Evolutionary conservation across 495 filamentous ascomycete genomes (phyloP).

Genomic region (Beverwykella pulmonaria): DNA sequence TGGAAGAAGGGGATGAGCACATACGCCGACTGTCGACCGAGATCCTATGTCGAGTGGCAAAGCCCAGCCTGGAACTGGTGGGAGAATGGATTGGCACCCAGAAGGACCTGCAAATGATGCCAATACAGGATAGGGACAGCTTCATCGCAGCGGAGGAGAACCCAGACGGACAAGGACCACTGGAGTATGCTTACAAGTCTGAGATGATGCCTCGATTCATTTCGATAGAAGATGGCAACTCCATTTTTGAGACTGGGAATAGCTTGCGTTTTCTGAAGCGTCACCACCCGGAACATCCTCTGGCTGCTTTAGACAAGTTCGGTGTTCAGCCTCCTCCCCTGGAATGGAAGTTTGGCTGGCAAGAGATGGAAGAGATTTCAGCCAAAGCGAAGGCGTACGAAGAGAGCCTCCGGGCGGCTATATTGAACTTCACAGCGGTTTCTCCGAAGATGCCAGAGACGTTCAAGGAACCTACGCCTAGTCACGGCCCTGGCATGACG

Average conservation of each 20-base stretch:
- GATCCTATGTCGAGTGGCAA: constrained; percentile 64
- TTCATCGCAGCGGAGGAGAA: constrained; percentile 48
- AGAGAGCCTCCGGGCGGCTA: constrained; percentile 49
- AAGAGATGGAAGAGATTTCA: constrained; percentile 66
- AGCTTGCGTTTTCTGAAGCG: constrained; percentile 72
- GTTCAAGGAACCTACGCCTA: neutral
- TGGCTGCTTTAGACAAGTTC: constrained; percentile 56
- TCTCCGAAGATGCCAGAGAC: neutral
- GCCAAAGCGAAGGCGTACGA: constrained; percentile 66
- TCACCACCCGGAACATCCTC: constrained; percentile 76
- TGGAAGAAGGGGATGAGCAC: constrained; percentile 64
- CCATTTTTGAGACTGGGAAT: constrained; percentile 68
- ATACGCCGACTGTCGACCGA: constrained; percentile 64
- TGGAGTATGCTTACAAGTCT: constrained; percentile 27
- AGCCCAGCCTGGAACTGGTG: constrained; percentile 72
- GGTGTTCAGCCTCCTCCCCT: constrained; percentile 58
- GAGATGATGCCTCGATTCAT: constrained; percentile 37
- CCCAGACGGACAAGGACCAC: constrained; percentile 69
- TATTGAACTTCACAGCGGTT: constrained; percentile 34
- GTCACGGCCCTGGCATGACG: neutral
- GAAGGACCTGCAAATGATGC: constrained; percentile 53
- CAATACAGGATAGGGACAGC: constrained; percentile 19
- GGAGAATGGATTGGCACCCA: constrained; percentile 78
- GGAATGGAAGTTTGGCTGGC: constrained; percentile 77
- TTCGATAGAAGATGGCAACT: constrained; percentile 30